Conservation (phyloP, 495 filamentous ascomycete genomes). For the Annulohypoxylon nitens region DNA sequence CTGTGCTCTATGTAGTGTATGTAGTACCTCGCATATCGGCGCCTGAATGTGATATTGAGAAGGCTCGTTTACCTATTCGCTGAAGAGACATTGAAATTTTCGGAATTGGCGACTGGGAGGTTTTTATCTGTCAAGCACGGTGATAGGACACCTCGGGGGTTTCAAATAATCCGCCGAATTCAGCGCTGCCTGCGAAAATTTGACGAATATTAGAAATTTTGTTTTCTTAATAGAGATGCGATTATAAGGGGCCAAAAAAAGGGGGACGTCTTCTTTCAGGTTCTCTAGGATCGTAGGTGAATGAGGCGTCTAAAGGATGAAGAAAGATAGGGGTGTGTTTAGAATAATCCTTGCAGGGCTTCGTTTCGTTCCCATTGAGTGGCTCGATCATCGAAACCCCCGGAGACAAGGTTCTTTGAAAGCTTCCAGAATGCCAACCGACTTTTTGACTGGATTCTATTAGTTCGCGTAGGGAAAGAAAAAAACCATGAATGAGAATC, state of each 20-base stretch:
- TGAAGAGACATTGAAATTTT: not conserved
- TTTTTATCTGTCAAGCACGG: not conserved
- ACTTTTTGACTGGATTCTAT: constrained; percentile 28
- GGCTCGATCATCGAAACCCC: constrained; percentile 43
- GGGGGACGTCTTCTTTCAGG: constrained; percentile 25
- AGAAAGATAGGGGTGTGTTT: constrained; percentile 20
- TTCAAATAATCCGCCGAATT: constrained; percentile 5
- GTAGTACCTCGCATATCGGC: constrained; percentile 20
- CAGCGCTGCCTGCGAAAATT: constrained; percentile 5
- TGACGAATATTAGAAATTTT: constrained; percentile 10
- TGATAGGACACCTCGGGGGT: constrained; percentile 1
- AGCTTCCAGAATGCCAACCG: constrained; percentile 44
- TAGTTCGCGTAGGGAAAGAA: constrained; percentile 19
- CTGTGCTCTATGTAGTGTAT: not conserved
- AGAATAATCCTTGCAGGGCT: constrained; percentile 22
- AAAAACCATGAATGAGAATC: constrained; percentile 22
- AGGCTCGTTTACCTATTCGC: constrained; percentile 15
- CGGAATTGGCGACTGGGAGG: not conserved
- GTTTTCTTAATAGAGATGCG: constrained; percentile 18
- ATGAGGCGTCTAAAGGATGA: constrained; percentile 12
- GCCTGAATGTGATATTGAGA: constrained; percentile 11
- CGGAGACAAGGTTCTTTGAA: constrained; percentile 44
- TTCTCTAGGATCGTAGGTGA: constrained; percentile 24
- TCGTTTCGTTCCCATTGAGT: constrained; percentile 35
- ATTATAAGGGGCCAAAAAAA: constrained; percentile 34